Conservation (phyloP, 176 grass and related monocot species). For the Paspalum notatum region DNA sequence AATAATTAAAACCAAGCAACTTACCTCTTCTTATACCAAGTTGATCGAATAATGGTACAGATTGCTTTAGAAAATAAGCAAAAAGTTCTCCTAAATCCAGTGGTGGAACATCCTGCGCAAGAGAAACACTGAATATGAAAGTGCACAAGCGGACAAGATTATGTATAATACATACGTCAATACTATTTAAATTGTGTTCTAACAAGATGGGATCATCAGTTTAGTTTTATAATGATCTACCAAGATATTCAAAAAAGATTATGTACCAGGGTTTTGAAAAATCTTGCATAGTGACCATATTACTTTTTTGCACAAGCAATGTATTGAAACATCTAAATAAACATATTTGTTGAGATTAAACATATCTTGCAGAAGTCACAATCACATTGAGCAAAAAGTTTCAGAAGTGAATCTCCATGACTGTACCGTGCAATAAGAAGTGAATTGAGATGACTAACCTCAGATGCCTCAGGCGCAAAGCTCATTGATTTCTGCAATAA, state of each 20-base stretch:
- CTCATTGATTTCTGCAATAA: constrained; percentile 72
- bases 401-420: constrained; percentile 18
- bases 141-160: constrained; percentile 19
- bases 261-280: background rate
- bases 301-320: constrained; percentile 2
- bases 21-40: constrained; percentile 92
- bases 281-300: background rate
- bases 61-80: constrained; percentile 92
- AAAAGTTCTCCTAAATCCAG: constrained; percentile 85
- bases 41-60: constrained; percentile 85
- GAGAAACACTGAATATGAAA: constrained; percentile 32
- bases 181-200: constrained; percentile 31
- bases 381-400: constrained; percentile 14
- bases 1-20: constrained; percentile 27
- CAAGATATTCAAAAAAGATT: background rate
- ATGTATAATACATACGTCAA: no score
- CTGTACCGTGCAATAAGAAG: constrained; percentile 4
- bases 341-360: constrained; percentile 21
- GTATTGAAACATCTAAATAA: constrained; percentile 15
- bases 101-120: constrained; percentile 71
- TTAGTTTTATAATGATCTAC: background rate
- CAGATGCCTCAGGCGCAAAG: constrained; percentile 58
- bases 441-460: constrained; percentile 61
- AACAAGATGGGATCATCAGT: background rate
- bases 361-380: background rate